Base-by-base conservation (phyloP, 2,329 filamentous ascomycete genomes). In the Aspergillaceae sp. region DNA sequence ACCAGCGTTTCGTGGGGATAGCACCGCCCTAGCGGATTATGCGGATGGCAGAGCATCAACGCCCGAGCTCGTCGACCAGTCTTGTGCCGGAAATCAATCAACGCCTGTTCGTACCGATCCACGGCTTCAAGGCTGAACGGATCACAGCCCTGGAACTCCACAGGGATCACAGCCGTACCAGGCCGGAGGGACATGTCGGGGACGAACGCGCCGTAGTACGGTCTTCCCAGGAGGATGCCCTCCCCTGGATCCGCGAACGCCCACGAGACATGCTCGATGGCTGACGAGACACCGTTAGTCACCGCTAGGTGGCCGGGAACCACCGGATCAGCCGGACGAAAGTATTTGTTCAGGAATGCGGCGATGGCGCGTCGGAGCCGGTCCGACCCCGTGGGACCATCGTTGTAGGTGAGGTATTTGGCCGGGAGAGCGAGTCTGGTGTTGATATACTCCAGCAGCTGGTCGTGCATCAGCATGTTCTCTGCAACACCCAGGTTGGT, bases 401-500 rank as follows among this genome's bases (percentile, higher is more conserved):
- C 62, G n/a, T 67, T 65, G 48, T 69, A 70, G 8, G 65, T 68
- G 38, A 69, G 59, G 19, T 57, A 60, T 38, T 57, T 53, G 10
- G 54, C 50, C 0, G 60, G 57, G 1, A 67, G 42, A 2, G 66
- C 54, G 5, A 71, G 52, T 40, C 69, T 67, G 2, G 54, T 51
- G 52, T 73, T 69, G 29, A 63, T 43, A 71, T 71, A 72, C 19
- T 68, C 53, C 2, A 66, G 56, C 3, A 78, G 63, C 3, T 63
- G 54, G 11, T 67, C 54, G 46, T 77, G 74, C 74, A 78, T 76
- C 37, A 78, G 66, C 0, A 61, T 58, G 53, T 78, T 78, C 56
- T 78, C 76, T 4, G 76, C 75, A 1, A 78, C 63, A 1, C 74
- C 75, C 0, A 79, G 64, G 47, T 70, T 76, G 30, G 77, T 60